Evolutionary conservation across 768 basidiomycete species (phyloP).

Genomic region (Kwoniella botswanensis): DNA sequence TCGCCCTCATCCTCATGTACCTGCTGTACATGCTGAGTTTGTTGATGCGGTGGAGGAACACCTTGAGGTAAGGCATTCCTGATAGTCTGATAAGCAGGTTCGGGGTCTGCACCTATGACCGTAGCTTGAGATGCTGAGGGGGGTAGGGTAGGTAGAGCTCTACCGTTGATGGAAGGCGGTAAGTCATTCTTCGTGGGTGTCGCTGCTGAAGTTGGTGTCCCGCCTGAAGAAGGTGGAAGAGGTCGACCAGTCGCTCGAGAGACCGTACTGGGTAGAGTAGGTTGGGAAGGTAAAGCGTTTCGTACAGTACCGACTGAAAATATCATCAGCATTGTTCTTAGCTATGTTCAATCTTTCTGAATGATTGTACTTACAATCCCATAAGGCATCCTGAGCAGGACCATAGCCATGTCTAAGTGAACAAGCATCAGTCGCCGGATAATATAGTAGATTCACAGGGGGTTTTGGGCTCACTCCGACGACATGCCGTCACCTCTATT

Average conservation of each 20-base stretch:
- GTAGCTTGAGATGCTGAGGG: constrained; percentile 60
- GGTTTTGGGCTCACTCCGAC: constrained; percentile 16
- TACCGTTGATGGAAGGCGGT: constrained; percentile 26
- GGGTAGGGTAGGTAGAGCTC: constrained; percentile 29
- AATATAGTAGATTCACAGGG: too few relatives aligned
- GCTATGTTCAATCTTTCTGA: too few relatives aligned
- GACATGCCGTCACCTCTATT: constrained; percentile 26
- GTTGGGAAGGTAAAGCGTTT: constrained; percentile 62
- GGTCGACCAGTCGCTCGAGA: constrained; percentile 70
- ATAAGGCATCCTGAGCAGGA: constrained; percentile 71
- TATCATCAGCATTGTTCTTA: neutral
- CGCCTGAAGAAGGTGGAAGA: constrained; percentile 39
- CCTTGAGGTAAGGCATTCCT: constrained; percentile 20
- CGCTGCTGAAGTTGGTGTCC: constrained; percentile 6
- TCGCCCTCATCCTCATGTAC: constrained; percentile 44
- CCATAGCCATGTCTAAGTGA: constrained; percentile 36
- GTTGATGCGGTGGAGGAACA: neutral
- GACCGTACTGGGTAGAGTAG: constrained; percentile 20
- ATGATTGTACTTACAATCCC: constrained; percentile 65
- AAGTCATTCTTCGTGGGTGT: constrained; percentile 2
- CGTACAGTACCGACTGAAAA: constrained; percentile 79
- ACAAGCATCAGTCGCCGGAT: neutral
- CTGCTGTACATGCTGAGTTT: neutral
- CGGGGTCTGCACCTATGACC: constrained; percentile 9
- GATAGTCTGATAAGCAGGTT: constrained; percentile 23